Conservation (phyloP, 129 eudicot species). For the Pittosporum tobira region DNA sequence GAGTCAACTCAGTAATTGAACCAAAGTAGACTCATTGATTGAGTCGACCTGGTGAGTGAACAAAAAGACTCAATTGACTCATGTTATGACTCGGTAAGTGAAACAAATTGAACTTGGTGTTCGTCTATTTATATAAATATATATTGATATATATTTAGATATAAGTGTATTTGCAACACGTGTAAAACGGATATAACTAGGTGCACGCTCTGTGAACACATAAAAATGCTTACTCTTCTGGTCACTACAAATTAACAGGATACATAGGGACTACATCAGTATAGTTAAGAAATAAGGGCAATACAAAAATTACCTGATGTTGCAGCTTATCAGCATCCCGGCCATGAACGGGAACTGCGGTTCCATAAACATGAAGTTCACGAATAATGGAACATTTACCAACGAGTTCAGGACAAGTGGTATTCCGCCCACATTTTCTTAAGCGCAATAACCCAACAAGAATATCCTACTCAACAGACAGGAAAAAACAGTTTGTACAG, state of each 20-base stretch:
- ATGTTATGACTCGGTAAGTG: no score
- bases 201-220: no score
- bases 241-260: not conserved
- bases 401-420: conserved; percentile 79
- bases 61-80: no score
- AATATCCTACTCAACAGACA: conserved; percentile 54
- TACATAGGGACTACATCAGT: not conserved
- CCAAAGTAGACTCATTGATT: no score
- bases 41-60: no score
- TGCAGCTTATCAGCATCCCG: conserved; percentile 91
- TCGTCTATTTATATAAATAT: no score
- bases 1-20: no score
- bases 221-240: no score
- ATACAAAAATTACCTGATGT: conserved; percentile 50
- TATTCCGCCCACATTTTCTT: conserved; percentile 75
- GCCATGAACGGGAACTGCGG: conserved; percentile 98
- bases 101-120: no score
- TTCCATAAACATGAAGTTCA: conserved; percentile 96
- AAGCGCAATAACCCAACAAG: conserved; percentile 87
- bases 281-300: not conserved
- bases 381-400: conserved; percentile 95
- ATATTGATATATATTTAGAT: no score
- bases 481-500: not conserved
- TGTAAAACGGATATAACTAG: no score
- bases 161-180: no score